Conservation (phyloP, 2,329 filamentous ascomycete genomes). For the Claviceps maximensis region DNA sequence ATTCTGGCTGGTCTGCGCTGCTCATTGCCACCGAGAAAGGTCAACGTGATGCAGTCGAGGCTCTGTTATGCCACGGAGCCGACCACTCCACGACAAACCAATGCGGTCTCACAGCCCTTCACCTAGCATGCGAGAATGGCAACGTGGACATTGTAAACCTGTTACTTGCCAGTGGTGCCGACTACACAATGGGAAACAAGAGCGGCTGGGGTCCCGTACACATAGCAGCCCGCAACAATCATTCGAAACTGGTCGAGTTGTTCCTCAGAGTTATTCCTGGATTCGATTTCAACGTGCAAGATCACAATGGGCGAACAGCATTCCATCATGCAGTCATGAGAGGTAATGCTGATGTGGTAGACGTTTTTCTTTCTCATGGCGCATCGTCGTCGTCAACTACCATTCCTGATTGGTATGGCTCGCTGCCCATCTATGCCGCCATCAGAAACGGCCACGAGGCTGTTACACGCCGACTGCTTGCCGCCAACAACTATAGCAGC, state of each 20-base stretch:
- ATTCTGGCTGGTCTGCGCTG: neutral
- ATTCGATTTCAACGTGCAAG: neutral
- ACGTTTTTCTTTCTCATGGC: neutral
- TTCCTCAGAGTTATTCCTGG: neutral
- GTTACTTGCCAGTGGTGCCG: neutral
- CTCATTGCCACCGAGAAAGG: neutral
- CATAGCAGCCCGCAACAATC: constrained; percentile 3
- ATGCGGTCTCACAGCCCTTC: neutral
- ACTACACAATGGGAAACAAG: neutral
- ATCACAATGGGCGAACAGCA: constrained; percentile 4
- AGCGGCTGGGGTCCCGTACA: constrained; percentile 4
- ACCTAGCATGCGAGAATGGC: neutral
- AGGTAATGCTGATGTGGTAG: neutral
- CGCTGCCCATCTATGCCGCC: neutral
- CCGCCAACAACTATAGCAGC: no score
- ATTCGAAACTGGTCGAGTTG: neutral
- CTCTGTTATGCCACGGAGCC: constrained; percentile 1
- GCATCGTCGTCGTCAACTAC: neutral
- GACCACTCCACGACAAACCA: neutral
- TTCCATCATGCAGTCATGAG: constrained; percentile 1
- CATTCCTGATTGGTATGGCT: neutral
- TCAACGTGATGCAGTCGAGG: neutral
- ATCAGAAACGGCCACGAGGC: constrained; percentile 6
- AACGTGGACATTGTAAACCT: neutral
- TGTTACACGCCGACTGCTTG: neutral